phyloP scores from a whole-genome alignment of 1,139 yeast genomes.

The Saccharomycopsis phalli region DNA sequence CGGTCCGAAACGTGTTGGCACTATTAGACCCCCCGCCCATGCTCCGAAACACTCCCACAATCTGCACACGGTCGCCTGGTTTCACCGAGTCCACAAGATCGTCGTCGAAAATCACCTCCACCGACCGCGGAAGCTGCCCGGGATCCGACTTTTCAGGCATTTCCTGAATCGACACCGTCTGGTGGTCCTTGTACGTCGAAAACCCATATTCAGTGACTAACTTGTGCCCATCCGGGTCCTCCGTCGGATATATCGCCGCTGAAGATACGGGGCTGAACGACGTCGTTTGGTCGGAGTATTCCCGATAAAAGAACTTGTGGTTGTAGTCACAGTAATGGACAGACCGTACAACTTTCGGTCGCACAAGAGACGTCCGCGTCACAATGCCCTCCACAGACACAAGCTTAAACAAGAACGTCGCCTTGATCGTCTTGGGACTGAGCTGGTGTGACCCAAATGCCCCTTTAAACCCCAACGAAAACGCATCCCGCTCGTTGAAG shows the following conservation, averaged over 20 bases:
- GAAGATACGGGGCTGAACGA: constrained; percentile 79
- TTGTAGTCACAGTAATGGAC: constrained; percentile 91
- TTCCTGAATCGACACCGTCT: constrained; percentile 87
- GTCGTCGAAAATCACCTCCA: constrained; percentile 86
- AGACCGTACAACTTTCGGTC: constrained; percentile 87
- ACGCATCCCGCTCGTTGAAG: constrained; percentile 54
- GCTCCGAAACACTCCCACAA: constrained; percentile 91
- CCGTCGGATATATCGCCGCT: constrained; percentile 87
- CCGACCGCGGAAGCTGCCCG: constrained; percentile 90
- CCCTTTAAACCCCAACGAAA: constrained; percentile 78
- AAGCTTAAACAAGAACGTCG: constrained; percentile 69
- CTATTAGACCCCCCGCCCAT: constrained; percentile 70
- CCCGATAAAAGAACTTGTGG: constrained; percentile 79
- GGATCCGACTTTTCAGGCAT: constrained; percentile 99
- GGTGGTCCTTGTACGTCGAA: constrained; percentile 90
- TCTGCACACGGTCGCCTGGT: constrained; percentile 94
- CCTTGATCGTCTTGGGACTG: constrained; percentile 80
- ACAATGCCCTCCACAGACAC: constrained; percentile 93
- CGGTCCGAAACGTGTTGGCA: constrained; percentile 66
- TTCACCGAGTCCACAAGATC: constrained; percentile 87
- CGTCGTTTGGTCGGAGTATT: constrained; percentile 88
- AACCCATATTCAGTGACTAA: constrained; percentile 87
- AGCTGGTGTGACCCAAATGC: constrained; percentile 85
- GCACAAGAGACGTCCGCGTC: constrained; percentile 83
- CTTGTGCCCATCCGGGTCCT: constrained; percentile 85